Base-by-base conservation (phyloP, 257 asterid genomes). In the Gentiana dahurica region DNA sequence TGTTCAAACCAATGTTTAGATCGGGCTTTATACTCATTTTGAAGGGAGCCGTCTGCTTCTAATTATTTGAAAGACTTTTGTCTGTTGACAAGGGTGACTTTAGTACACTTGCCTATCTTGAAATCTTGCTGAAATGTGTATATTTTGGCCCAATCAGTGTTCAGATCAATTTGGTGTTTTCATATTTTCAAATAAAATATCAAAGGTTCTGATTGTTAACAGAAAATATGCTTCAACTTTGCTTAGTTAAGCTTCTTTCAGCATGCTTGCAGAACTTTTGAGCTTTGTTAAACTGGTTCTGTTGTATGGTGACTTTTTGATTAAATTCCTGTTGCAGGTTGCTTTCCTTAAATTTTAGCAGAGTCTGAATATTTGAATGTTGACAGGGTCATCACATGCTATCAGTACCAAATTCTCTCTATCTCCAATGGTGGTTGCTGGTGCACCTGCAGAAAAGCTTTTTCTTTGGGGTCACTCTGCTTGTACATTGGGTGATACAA, bases 381-480 rank as follows among this genome's bases (percentile, higher is more conserved):
- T 92, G 97, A 55, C 98, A 92, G 97, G 98, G 76, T 65, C 75
- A 52, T 55, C 57, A 62, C 68, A 71, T 45, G 73, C 54, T 53
- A 60, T 37, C 47, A 68, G 64, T 36, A 7, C 84, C 51, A 69
- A 72, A 59, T 74, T 84, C n/a, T 77, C 85, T 53, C 37, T 65
- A 58, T 60, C 75, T 47, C 77, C 73, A 54, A 69, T 85, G 66
- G 66, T 34, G 37, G 68, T 64, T 59, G 55, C 60, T 57, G 95
- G 93, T 58, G 91, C 83, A 74, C 86, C 94, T 48, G 64, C 74
- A 45, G 98, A 87, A 80, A 85, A 90, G 68, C 93, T 92, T 66
- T 85, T 76, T 75, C 77, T 85, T 53, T 92, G 98, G 98, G 97
- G 97, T 56, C 98, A 92, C 70, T 79, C 97, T 61, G 64, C 93